Percentiles rank a stretch among this genome's conserved stretches.
These are phyloP conservation scores for Pythium folliculosum DNA, from an alignment of 352 stramenopile genomes.

Conservation along the genomic window DNA sequence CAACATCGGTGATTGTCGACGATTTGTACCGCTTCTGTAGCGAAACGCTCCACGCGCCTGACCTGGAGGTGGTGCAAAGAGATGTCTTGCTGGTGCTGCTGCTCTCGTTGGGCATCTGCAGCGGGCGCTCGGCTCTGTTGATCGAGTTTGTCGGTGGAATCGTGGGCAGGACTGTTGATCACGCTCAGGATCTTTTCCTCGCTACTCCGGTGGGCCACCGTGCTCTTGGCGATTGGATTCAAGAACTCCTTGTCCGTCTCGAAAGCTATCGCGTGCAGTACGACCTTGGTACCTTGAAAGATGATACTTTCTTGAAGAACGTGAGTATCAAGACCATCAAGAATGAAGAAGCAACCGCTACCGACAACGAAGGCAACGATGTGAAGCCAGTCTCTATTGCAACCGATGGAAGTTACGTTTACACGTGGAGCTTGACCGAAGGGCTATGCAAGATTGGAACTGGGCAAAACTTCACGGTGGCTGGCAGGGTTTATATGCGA, in stretches of 20 bases:
- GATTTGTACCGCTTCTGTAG: conserved; percentile 57
- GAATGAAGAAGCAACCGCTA: conserved; percentile 6
- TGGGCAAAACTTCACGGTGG: conserved; percentile 68
- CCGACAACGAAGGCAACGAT: neutral
- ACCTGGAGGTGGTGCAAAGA: conserved; percentile 28
- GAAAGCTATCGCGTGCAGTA: conserved; percentile 62
- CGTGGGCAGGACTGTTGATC: neutral
- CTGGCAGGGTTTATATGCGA: conserved; percentile 63
- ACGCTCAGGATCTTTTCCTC: neutral
- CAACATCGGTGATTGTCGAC: conserved; percentile 28
- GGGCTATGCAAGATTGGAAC: conserved; percentile 72
- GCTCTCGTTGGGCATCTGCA: conserved; percentile 58
- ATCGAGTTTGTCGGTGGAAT: conserved; percentile 53
- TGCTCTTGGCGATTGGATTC: conserved; percentile 43
- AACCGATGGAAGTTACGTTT: conserved; percentile 69
- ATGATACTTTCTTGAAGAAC: conserved; percentile 43
- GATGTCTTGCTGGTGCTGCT: conserved; percentile 49
- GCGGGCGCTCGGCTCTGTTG: conserved; percentile 47
- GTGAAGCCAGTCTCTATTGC: conserved; percentile 35
- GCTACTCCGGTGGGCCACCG: conserved; percentile 16
- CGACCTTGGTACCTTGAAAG: conserved; percentile 48
- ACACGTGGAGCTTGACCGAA: conserved; percentile 46
- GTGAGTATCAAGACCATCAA: conserved; percentile 50
- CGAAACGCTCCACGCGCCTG: conserved; percentile 34
- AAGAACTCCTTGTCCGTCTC: conserved; percentile 42